A percentile compares a stretch with the other conserved stretches of the same genome.
These are phyloP conservation scores for Clausena lansium DNA, from an alignment of 345 rosid species.

Conservation along the genomic window DNA sequence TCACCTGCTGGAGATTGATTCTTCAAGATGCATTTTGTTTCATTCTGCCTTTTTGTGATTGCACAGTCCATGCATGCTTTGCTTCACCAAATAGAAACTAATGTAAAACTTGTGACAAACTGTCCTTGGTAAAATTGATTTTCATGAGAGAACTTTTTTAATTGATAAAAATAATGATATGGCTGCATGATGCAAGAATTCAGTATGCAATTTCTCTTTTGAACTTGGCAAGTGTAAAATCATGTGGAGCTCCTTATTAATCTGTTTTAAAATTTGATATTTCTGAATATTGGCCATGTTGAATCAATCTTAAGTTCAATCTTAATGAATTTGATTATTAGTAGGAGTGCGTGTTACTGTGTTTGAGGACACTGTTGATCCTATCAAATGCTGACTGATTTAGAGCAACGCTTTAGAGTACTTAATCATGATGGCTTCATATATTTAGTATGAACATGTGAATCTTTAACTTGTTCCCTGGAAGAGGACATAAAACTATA, in stretches of 20 bases:
- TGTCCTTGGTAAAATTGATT: background rate
- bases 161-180: background rate
- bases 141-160: background rate
- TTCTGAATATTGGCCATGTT: background rate
- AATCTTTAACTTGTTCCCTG: background rate
- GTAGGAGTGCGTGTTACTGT: background rate
- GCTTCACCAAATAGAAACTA: background rate
- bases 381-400: background rate
- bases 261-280: background rate
- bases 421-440: conserved; percentile 1
- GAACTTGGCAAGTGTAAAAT: background rate
- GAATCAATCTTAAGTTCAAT: background rate
- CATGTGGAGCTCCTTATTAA: background rate
- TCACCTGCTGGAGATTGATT: conserved; percentile 4
- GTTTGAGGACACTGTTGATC: background rate
- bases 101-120: background rate
- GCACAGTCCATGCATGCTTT: background rate
- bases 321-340: background rate
- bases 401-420: background rate
- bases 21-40: background rate
- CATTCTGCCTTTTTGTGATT: background rate
- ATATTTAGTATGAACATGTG: background rate
- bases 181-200: background rate
- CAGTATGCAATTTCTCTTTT: background rate
- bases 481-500: background rate